Conservation (phyloP, 2,329 filamentous ascomycete genomes). For the Periconia digitata region DNA sequence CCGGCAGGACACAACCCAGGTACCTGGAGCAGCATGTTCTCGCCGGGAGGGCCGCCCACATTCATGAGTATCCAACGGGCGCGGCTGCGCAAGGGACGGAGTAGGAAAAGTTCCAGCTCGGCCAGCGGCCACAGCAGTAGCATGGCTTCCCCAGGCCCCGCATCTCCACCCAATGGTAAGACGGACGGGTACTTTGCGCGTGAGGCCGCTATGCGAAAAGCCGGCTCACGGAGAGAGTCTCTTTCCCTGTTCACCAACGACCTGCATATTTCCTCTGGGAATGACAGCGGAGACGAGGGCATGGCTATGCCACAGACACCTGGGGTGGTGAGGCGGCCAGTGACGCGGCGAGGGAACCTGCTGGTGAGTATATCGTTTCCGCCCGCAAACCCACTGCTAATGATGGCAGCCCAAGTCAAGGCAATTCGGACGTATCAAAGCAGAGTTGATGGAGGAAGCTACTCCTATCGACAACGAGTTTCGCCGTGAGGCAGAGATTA, state of each 20-base stretch:
- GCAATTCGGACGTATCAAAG: conserved; percentile 89
- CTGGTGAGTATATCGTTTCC: conserved; percentile 60
- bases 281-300: conserved; percentile 74
- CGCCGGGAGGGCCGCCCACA: conserved; percentile 68
- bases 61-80: conserved; percentile 76
- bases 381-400: conserved; percentile 14
- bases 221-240: conserved; percentile 73
- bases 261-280: conserved; percentile 75
- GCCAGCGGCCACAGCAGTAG: conserved; percentile 67
- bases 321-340: conserved; percentile 77
- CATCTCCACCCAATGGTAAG: conserved; percentile 71
- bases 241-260: conserved; percentile 90
- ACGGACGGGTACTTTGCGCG: conserved; percentile 58
- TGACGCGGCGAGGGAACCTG: conserved; percentile 85
- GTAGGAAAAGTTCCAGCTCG: conserved; percentile 68
- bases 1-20: conserved; percentile 51
- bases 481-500: conserved; percentile 89
- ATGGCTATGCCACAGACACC: conserved; percentile 57
- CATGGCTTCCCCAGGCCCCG: conserved; percentile 69
- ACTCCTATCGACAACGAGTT: conserved; percentile 87
- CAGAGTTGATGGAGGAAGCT: conserved; percentile 83
- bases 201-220: conserved; percentile 51
- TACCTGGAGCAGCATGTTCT: conserved; percentile 67
- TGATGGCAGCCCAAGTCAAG: conserved; percentile 82
- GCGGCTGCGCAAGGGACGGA: conserved; percentile 59